Base-by-base conservation (phyloP, 2,329 filamentous ascomycete species). In the Graphilbum sp. region DNA sequence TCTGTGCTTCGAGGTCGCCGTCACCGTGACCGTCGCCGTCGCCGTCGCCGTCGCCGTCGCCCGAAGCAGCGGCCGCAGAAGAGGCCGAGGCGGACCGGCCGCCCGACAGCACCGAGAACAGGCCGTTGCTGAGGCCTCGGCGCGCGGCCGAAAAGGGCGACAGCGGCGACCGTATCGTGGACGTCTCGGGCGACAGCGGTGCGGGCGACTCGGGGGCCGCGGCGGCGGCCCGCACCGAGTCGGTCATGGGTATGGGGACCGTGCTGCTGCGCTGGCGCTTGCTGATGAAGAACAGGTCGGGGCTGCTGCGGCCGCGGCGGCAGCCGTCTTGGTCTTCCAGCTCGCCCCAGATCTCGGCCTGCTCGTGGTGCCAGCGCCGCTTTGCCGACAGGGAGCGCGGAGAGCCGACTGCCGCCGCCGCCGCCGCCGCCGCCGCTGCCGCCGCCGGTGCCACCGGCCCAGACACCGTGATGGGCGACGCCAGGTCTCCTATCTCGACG, bases 281-380 rank as follows among this genome's bases (percentile, higher is more conserved):
- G 8, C 20, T 6, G 49, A 47, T 3, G 44, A 42, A 0, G 59
- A 54, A 37, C 60, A 58, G 18, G 29, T 21, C 40, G 9, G 17
- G 25, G 12, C 18, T 30, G 13, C 23, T 17, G 16, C 33, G 9
- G 16, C 27, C 10, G 17, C 54, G 59, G 24, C 59, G 54, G 23
- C 59, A 54, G 17, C 60, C 57, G 36, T 73, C 69, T 31, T 79
- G 74, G 49, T 93, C 86, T 51, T 90, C 79, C 13, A 94, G 66
- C 53, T 92, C 85, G 40, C 76, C 81, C 86, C 85, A 93, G 24
- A 93, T 90, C 48, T 90, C 82, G 27, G 75, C 75, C 1, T 73
- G 72, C 52, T 90, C 81, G 13, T 29, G 13, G 40, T 72, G 62
- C 64, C 71, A 72, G 38, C 73, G 52, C 13, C 54, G 52, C 30